These are phyloP conservation scores for Lonicera japonica DNA, from an alignment of 129 eudicot genomes.

Conservation along the genomic window DNA sequence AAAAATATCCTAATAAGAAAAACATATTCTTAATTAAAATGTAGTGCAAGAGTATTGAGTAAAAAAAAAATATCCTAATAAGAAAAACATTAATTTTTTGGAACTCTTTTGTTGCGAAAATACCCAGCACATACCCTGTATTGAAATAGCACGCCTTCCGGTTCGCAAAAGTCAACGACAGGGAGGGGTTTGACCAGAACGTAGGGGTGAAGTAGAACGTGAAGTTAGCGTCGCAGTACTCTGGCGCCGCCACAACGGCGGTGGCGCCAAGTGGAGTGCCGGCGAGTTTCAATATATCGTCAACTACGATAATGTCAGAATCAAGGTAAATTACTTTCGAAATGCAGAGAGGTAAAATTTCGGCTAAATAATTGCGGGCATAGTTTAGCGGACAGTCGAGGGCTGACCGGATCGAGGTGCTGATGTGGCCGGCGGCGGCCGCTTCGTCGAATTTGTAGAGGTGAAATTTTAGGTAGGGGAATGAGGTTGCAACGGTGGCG, in stretches of 20 bases:
- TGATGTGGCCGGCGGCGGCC: slow-evolving; percentile 30
- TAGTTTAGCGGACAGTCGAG: slow-evolving; percentile 47
- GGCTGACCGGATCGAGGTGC: slow-evolving; percentile 46
- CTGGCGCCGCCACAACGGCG: slow-evolving; percentile 40
- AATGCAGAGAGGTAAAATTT: slow-evolving; percentile 33
- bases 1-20: no score
- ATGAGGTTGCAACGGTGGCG: slow-evolving; percentile 31
- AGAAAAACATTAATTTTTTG: no score
- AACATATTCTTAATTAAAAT: no score
- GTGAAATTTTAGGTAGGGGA: slow-evolving; percentile 39
- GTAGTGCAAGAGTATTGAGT: no score
- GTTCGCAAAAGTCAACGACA: slow-evolving; percentile 30
- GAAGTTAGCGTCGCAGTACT: slow-evolving; percentile 49
- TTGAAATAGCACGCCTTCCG: slow-evolving; percentile 33
- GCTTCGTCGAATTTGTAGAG: slow-evolving; percentile 30
- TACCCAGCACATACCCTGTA: slow-evolving; percentile 15
- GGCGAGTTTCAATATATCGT: slow-evolving; percentile 26
- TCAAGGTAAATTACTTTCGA: slow-evolving; percentile 35
- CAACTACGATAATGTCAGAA: slow-evolving; percentile 42
- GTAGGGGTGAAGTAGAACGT: slow-evolving; percentile 41
- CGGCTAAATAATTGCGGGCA: slow-evolving; percentile 39
- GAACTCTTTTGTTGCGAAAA: no score
- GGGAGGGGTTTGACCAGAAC: slow-evolving; percentile 44
- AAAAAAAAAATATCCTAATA: no score
- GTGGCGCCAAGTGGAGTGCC: slow-evolving; percentile 7